Evolutionary conservation across 371 early-diverging fungal genomes (phyloP).

Genomic region (Quaeritorhiza haematococci): DNA sequence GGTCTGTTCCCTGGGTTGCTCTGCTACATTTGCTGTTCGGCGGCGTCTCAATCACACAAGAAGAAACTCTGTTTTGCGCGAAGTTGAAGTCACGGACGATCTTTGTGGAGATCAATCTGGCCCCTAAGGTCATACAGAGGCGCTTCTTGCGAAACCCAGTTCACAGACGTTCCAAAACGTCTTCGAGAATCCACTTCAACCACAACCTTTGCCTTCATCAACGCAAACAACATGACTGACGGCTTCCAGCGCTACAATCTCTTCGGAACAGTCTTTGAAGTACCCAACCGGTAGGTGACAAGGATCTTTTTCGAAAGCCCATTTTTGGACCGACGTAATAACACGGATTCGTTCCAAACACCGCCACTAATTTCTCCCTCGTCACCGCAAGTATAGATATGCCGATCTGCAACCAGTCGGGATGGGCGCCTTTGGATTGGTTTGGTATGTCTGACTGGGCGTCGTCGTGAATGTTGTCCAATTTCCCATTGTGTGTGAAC

Average conservation of each 20-base stretch:
- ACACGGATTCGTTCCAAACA: background rate
- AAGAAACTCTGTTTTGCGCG: too few relatives aligned
- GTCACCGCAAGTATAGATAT: constrained; percentile 52
- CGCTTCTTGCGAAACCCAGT: too few relatives aligned
- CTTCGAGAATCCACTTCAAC: constrained; percentile 8
- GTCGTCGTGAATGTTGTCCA: background rate
- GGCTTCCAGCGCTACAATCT: constrained; percentile 81
- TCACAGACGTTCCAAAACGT: too few relatives aligned
- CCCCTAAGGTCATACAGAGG: too few relatives aligned
- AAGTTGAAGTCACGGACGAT: too few relatives aligned
- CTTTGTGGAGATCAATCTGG: too few relatives aligned
- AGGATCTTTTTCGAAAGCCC: background rate
- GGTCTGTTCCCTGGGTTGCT: too few relatives aligned
- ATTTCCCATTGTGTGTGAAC: background rate
- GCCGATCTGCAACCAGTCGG: constrained; percentile 91
- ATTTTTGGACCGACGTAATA: background rate
- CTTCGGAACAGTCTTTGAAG: constrained; percentile 90
- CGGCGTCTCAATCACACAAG: too few relatives aligned
- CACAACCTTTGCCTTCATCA: background rate
- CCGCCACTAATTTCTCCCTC: background rate
- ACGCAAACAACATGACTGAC: constrained; percentile 12
- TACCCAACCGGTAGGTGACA: constrained; percentile 68
- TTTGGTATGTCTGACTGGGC: constrained; percentile 62
- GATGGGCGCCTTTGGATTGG: constrained; percentile 95
- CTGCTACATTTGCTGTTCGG: too few relatives aligned